Conservation (phyloP, 2,329 filamentous ascomycete species). For the Chaetomiaceae sp. region DNA sequence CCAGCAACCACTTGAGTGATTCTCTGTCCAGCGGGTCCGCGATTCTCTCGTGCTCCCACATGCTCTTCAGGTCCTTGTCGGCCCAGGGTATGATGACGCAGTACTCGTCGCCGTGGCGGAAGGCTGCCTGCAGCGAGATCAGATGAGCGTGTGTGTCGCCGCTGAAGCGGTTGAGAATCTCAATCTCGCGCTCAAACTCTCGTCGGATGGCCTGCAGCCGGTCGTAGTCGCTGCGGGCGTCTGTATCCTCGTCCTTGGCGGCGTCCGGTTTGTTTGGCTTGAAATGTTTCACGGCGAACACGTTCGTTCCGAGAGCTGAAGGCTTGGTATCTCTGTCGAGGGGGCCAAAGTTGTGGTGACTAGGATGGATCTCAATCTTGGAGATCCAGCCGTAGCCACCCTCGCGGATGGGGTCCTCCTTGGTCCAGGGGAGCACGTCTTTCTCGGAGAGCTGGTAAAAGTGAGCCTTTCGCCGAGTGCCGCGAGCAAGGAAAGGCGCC, state of each 20-base stretch:
- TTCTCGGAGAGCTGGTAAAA: conserved; percentile 9
- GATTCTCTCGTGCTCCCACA: conserved; percentile 1
- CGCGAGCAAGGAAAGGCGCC: conserved; percentile 8
- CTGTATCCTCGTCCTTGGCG: not conserved
- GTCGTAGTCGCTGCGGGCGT: not conserved
- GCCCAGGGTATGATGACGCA: conserved; percentile 14
- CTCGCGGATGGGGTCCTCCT: not conserved
- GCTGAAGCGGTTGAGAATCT: conserved; percentile 8
- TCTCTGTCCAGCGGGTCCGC: not conserved
- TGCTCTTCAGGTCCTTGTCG: conserved; percentile 2
- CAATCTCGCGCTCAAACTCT: conserved; percentile 8
- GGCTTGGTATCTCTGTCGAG: conserved; percentile 4
- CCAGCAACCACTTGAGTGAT: not conserved
- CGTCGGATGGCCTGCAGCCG: not conserved
- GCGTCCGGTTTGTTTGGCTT: not conserved
- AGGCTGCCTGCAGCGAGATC: conserved; percentile 7
- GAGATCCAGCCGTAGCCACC: conserved; percentile 9
- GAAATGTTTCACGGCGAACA: conserved; percentile 13
- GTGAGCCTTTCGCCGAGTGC: not conserved
- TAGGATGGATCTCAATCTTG: conserved; percentile 4
- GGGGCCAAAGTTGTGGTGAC: conserved; percentile 9
- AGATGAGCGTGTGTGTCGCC: conserved; percentile 7
- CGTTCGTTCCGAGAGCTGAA: not conserved
- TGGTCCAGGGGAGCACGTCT: conserved; percentile 9
- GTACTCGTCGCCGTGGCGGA: conserved; percentile 6